These are phyloP conservation scores for Phlegmacium glaucopus DNA, from an alignment of 768 basidiomycete genomes.

Conservation along the genomic window DNA sequence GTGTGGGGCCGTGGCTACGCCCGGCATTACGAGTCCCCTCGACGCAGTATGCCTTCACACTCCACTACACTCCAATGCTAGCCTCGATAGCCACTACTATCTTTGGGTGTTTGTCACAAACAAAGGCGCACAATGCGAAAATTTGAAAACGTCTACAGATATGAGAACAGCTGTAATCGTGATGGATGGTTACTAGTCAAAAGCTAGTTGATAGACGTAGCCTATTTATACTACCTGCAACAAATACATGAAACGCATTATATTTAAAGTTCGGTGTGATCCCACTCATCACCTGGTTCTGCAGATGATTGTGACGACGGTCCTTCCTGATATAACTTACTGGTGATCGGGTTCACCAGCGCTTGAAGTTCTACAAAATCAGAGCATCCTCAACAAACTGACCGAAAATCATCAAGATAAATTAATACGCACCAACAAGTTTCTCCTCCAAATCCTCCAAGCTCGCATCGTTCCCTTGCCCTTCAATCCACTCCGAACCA, in stretches of 20 bases:
- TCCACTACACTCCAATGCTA: too few relatives aligned
- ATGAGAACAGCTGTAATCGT: too few relatives aligned
- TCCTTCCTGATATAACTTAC: conserved; percentile 14
- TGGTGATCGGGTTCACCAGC: conserved; percentile 22
- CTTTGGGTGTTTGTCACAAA: too few relatives aligned
- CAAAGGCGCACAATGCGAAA: too few relatives aligned
- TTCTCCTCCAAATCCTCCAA: conserved; percentile 82
- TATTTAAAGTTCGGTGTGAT: conserved; percentile 6
- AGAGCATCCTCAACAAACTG: conserved; percentile 4
- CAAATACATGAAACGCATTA: neutral
- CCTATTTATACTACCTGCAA: too few relatives aligned
- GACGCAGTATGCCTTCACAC: too few relatives aligned
- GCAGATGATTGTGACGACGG: neutral
- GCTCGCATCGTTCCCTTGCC: conserved; percentile 55
- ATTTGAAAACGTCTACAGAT: too few relatives aligned
- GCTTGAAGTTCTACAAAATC: conserved; percentile 18
- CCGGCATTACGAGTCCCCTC: too few relatives aligned
- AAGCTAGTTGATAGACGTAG: too few relatives aligned
- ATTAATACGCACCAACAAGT: conserved; percentile 35
- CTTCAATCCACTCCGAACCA: conserved; percentile 73
- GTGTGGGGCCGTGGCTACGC: too few relatives aligned
- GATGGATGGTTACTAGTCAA: too few relatives aligned
- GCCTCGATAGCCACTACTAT: too few relatives aligned
- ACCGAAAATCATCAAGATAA: neutral
- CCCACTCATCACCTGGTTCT: neutral